Evolutionary conservation across 371 early-diverging fungal species (phyloP), one percentile per base, ranked within the genome.

Genomic region (Mucor lusitanicus): DNA sequence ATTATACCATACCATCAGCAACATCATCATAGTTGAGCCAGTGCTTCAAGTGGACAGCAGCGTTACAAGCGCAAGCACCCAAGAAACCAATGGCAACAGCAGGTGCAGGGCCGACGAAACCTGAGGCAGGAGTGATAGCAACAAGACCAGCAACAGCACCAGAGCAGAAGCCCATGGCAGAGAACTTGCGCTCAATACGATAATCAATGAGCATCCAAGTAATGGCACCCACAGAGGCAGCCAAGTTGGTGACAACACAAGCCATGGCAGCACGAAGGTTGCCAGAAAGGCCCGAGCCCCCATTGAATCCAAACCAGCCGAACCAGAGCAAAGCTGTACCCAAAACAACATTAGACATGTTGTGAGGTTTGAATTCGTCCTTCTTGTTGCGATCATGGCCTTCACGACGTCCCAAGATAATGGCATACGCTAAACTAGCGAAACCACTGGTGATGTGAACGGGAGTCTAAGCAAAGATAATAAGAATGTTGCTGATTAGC

Each of bases 131-230:
- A 0, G 98, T 97, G 65, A 97, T 95, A 17, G 92, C 90, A 6
- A 96, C 97, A n/a, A 97, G 78, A 12, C 95, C 98, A 11, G 95
- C 88, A 35, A 97, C 93, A n/a, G 94, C 95, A 35, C 96, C 97
- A 7, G 93, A 91, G 77, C 97, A 97, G 74, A 95, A 96, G 13
- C 92, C 94, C 33, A 97, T 79, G 28, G 91, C 92, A 37, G 97
- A 94, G 35, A 94, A 85, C 72, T 93, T 93, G 57, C 83, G 85
- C 46, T 91, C 87, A 50, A 87, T 73, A 63, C 90, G 87, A 73
- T 92, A 95, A 72, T 94, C 96, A 40, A 91, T 76, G 3, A 89
- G 46, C 61, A 94, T 82, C 96, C 96, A 97, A 12, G 95, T 85
- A 54, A 97, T 74, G 3, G 92, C 93, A 30, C 92, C 96, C 25